Base-by-base conservation (phyloP, 108 stramenopile genomes). In the Schizochytrium sp. region DNA sequence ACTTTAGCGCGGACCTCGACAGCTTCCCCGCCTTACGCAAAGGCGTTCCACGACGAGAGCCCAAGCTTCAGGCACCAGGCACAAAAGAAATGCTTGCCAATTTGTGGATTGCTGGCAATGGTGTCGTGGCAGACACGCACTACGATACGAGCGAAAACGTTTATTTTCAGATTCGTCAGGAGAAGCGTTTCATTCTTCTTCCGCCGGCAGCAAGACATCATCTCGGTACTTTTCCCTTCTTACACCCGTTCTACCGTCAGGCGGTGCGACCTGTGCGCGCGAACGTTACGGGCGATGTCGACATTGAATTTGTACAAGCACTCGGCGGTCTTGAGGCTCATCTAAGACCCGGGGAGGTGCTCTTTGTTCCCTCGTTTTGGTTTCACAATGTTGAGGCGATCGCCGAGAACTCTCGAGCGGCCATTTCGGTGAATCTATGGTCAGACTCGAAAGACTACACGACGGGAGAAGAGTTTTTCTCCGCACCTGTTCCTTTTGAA, bases 1-100 rank as follows among this genome's bases (percentile, higher is more conserved):
- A 83, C 76, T 83, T 83, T 83, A 83, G 76, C 51, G 23, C 76
- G 23, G 76, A 83, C 48, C 76, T 83, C 12, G 51, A 83, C 19
- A 83, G 76, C 51, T 83, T 83, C 5, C 76, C 76, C 12, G 45
- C 10, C 12, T 23, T 83, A 6, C 76, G 76, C 6, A 53, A 3
- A 47, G 76, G 4, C 25, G 16, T 83, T 10, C 76, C 76, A 12
- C 25, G 51, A 6, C 48, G 28, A 12, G 6, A 12, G 19, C 76
- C 6, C 6, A 45, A 4, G 10, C 23, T 53, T 53, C n/a, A 53
- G 25, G 48, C 45, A 6, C n/a, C 14, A 6, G 25, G 21, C 76
- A 53, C 19, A 1, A 6, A 83, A 12, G 23, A 53, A 6, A 6
- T 83, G 6, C 51, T 53, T 53, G 28, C 4, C 19, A 83, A 83